phyloP scores from a whole-genome alignment of 2,329 filamentous ascomycete genomes.

The Pestalotiopsis sp. region DNA sequence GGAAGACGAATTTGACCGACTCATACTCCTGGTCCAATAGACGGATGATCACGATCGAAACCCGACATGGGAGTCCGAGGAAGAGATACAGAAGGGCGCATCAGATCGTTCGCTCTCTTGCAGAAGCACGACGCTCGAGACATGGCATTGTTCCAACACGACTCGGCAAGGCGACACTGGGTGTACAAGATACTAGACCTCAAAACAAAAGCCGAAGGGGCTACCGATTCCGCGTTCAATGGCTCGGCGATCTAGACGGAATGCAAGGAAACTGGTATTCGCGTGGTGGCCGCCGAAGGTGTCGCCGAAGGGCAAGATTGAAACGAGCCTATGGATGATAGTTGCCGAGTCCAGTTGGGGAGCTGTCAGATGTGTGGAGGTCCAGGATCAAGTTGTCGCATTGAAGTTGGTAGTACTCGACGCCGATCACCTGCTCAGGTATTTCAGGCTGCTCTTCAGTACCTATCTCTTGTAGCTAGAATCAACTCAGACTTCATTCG shows the following conservation, averaged over 20 bases:
- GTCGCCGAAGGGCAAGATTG: no score
- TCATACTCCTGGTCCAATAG: conserved; percentile 34
- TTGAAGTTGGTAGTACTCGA: no score
- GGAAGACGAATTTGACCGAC: conserved; percentile 12
- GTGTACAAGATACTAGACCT: conserved; percentile 29
- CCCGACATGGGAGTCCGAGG: conserved; percentile 33
- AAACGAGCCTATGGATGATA: no score
- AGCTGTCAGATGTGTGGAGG: no score
- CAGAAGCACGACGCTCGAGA: conserved; percentile 29
- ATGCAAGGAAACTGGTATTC: conserved; percentile 8
- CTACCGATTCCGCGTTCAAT: conserved; percentile 32
- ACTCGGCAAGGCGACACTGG: conserved; percentile 27
- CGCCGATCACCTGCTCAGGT: no score
- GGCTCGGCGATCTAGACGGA: conserved; percentile 30
- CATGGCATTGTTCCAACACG: conserved; percentile 25
- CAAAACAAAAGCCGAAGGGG: conserved; percentile 22
- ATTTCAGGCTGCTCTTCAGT: no score
- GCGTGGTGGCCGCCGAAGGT: no score
- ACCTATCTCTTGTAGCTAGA: no score
- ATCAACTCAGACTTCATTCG: no score
- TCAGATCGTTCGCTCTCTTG: conserved; percentile 34
- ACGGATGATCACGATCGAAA: conserved; percentile 23
- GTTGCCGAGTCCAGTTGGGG: no score
- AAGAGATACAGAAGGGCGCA: conserved; percentile 33
- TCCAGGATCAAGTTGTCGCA: no score